Evolutionary conservation across 2,329 filamentous ascomycete genomes (phyloP).

Genomic region (Fusarium drepaniforme): DNA sequence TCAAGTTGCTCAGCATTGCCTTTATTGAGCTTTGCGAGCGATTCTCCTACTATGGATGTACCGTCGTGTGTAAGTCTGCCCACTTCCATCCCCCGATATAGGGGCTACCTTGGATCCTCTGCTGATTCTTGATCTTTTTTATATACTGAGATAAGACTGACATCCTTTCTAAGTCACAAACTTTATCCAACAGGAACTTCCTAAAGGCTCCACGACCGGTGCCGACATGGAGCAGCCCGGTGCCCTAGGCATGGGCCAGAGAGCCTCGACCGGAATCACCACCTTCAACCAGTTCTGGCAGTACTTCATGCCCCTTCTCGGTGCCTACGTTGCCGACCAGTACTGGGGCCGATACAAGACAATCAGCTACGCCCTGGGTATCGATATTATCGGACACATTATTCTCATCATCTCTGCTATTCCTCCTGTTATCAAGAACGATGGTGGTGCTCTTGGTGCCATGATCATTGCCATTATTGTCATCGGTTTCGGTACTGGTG

Average conservation of each 20-base stretch:
- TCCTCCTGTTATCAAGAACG: conserved; percentile 69
- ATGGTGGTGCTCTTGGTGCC: conserved; percentile 68
- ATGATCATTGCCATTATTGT: conserved; percentile 71
- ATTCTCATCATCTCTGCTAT: conserved; percentile 76
- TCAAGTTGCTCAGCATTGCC: conserved; percentile 71
- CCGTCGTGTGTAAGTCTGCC: conserved; percentile 69
- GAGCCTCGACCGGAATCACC: conserved; percentile 59
- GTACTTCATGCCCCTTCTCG: conserved; percentile 69
- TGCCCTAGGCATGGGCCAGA: conserved; percentile 69
- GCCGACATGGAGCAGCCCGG: conserved; percentile 60
- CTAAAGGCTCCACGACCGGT: conserved; percentile 66
- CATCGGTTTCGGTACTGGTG: conserved; percentile 74
- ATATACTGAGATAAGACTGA: neutral
- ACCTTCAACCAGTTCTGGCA: conserved; percentile 70
- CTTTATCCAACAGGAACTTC: conserved; percentile 71
- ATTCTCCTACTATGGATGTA: conserved; percentile 79
- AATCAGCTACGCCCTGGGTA: conserved; percentile 70
- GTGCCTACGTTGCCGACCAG: conserved; percentile 63
- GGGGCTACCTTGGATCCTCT: neutral
- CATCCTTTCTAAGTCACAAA: conserved; percentile 62
- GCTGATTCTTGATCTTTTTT: neutral
- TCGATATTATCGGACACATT: conserved; percentile 75
- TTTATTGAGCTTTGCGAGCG: conserved; percentile 79
- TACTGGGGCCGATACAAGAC: conserved; percentile 78
- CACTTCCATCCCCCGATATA: neutral